Evolutionary conservation across 73 alveolate species (phyloP).

Genomic region (Breviolum minutum): DNA sequence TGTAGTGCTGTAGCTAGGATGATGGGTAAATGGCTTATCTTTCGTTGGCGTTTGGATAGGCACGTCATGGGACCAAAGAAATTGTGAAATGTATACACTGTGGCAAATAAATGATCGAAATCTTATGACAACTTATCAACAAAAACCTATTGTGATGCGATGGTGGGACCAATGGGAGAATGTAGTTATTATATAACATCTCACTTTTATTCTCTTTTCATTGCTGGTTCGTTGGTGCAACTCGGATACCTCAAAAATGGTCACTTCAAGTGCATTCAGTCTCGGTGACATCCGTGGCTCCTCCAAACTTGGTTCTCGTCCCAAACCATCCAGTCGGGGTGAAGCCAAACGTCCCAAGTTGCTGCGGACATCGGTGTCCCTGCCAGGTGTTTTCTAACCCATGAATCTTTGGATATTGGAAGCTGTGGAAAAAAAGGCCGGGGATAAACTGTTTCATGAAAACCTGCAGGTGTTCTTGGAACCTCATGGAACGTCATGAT

Average conservation of each 20-base stretch:
- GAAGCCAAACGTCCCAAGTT: constrained; percentile 67
- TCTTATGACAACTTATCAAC: not conserved
- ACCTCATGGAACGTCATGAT: no score
- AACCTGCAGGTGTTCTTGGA: no score
- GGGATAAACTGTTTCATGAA: no score
- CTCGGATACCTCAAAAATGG: not conserved
- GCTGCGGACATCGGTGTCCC: not conserved
- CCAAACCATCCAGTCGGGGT: constrained; percentile 58
- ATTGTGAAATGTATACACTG: no score
- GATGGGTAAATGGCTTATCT: no score
- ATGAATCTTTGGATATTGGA: not conserved
- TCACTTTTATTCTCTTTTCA: not conserved
- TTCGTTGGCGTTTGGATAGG: no score
- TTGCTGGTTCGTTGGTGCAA: not conserved
- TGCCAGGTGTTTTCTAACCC: not conserved
- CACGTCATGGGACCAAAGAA: no score
- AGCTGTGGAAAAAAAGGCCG: no score
- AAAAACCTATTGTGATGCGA: not conserved
- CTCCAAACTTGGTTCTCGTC: constrained; percentile 48
- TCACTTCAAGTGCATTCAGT: not conserved
- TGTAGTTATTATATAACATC: not conserved
- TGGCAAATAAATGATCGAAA: no score
- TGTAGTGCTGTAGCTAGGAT: no score
- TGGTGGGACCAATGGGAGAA: not conserved
- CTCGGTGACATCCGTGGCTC: not conserved